Evolutionary conservation across 1,139 yeast genomes (phyloP).

Genomic region (Blastobotrys ciferrii): DNA sequence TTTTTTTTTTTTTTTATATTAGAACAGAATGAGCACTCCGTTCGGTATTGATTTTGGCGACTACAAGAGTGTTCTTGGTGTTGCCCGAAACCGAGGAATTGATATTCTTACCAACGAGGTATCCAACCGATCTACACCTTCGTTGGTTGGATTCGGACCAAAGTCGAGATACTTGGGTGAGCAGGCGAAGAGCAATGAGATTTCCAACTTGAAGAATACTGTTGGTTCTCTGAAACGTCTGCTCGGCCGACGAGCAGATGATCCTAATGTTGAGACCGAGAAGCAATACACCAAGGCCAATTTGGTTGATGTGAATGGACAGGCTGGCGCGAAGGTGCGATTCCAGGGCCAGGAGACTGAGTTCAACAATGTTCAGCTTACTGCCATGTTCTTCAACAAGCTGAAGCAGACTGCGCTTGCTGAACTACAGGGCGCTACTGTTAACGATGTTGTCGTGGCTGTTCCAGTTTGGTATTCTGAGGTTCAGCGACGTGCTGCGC

Average conservation of each 20-base stretch:
- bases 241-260: conserved; percentile 70
- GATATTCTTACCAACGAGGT: conserved; percentile 98
- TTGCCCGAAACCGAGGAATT: conserved; percentile 98
- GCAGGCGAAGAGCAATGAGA: conserved; percentile 92
- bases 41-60: conserved; percentile 99
- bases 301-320: conserved; percentile 68
- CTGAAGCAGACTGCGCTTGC: conserved; percentile 73
- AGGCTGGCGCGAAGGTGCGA: conserved; percentile 81
- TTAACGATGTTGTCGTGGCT: conserved; percentile 86
- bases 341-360: conserved; percentile 75
- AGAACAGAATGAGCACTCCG: conserved; percentile 68
- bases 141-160: conserved; percentile 88
- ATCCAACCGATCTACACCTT: conserved; percentile 94
- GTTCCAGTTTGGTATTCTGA: conserved; percentile 98
- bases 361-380: conserved; percentile 84
- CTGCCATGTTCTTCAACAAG: conserved; percentile 93
- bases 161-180: conserved; percentile 94
- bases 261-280: conserved; percentile 79
- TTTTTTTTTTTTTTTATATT: not conserved
- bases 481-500: conserved; percentile 92
- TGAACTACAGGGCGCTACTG: conserved; percentile 64
- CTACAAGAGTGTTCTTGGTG: conserved; percentile 87
- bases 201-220: conserved; percentile 93
- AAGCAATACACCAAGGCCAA: conserved; percentile 53
- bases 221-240: conserved; percentile 92